These are phyloP conservation scores for Xylariaceae sp. DNA, from an alignment of 2,329 filamentous ascomycete genomes.

Conservation along the genomic window DNA sequence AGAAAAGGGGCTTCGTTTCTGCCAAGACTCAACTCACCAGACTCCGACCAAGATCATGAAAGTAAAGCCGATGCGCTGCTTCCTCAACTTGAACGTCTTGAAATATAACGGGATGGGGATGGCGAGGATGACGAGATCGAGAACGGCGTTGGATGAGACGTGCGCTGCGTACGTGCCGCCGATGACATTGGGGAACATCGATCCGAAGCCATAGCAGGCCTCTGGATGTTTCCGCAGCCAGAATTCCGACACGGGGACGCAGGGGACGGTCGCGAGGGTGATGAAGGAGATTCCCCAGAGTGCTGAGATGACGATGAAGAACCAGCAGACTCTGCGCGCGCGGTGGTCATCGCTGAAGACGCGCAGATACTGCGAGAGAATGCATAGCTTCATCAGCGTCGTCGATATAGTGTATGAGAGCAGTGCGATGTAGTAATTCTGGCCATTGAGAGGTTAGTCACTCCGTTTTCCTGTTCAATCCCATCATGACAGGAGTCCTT, in stretches of 20 bases:
- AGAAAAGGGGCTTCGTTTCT: neutral
- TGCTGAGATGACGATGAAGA: constrained; percentile 24
- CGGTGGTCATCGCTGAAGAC: constrained; percentile 28
- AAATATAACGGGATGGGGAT: constrained; percentile 32
- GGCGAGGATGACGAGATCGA: constrained; percentile 32
- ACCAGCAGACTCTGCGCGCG: constrained; percentile 23
- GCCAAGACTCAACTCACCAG: constrained; percentile 30
- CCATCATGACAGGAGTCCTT: neutral
- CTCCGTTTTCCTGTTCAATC: neutral
- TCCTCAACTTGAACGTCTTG: constrained; percentile 23
- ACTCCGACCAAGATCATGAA: constrained; percentile 31
- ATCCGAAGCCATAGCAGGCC: constrained; percentile 32
- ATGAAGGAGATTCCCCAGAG: constrained; percentile 32
- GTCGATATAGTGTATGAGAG: constrained; percentile 33
- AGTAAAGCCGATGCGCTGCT: constrained; percentile 30
- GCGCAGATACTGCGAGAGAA: constrained; percentile 36
- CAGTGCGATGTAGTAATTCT: constrained; percentile 34
- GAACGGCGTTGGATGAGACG: constrained; percentile 29
- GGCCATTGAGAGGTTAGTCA: constrained; percentile 2
- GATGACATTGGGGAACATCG: constrained; percentile 24
- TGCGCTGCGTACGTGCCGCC: constrained; percentile 30
- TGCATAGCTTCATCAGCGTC: constrained; percentile 35
- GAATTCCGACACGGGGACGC: constrained; percentile 31
- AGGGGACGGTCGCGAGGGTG: constrained; percentile 31
- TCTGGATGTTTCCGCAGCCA: constrained; percentile 26